Conservation (phyloP, 129 eudicot genomes). For the Pittosporum tobira region DNA sequence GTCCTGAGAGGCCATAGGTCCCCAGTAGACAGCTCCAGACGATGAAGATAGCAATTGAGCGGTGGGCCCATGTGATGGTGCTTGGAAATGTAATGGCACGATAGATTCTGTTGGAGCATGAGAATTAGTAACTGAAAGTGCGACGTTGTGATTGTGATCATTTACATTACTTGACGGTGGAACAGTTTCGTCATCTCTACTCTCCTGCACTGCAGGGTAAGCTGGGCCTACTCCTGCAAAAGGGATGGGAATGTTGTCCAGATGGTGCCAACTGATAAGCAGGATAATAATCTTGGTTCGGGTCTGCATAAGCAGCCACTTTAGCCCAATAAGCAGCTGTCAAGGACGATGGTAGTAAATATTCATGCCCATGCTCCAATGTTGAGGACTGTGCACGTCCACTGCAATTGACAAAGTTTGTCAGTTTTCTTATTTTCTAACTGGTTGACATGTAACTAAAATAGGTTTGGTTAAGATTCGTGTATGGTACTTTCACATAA, state of each 20-base stretch:
- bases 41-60: neutral
- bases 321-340: constrained; percentile 9
- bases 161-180: neutral
- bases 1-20: constrained; percentile 5
- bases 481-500: neutral
- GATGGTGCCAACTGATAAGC: neutral
- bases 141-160: neutral
- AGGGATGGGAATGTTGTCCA: neutral
- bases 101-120: neutral
- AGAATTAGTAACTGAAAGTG: neutral
- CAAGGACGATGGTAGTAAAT: neutral
- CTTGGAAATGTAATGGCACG: neutral
- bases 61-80: constrained; percentile 1
- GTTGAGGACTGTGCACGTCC: neutral
- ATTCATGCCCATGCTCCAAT: neutral
- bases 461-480: neutral
- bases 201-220: neutral
- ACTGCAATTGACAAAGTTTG: neutral
- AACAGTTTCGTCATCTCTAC: neutral
- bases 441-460: neutral
- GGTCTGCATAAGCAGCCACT: constrained; percentile 3
- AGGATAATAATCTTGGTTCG: neutral
- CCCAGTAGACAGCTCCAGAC: constrained; percentile 2
- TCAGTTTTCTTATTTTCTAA: neutral
- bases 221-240: constrained; percentile 3